Base-by-base conservation (phyloP, 2,329 filamentous ascomycete genomes). In the Nectriaceae sp. region DNA sequence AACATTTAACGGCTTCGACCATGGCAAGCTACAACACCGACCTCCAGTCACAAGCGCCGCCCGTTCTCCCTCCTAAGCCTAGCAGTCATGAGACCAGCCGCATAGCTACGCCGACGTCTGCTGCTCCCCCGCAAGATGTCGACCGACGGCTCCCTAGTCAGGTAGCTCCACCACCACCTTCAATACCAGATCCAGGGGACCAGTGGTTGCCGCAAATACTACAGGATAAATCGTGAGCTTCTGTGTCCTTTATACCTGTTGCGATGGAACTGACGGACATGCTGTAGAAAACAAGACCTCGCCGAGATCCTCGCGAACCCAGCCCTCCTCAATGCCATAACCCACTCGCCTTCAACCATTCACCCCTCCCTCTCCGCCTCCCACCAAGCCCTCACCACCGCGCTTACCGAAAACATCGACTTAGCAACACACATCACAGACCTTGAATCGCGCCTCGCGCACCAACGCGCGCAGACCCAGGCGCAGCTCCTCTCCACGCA, bases 401-500 rank as follows among this genome's bases (percentile, higher is more conserved):
- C 88, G 2, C 76, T 97, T 8, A 67, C 81, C 39, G 79, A 87
- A 49, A 97, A 96, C 68, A 73, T 89, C 52, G 76, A 82, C 33
- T 80, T 93, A 6, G 87, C 90, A 5, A 68, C 75, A 21, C 80
- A 84, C 58, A 74, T 90, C 11, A 69, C 76, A 20, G 77, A 82
- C 31, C 75, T 85, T 5, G 87, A 90, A 66, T 60, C 73, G 21
- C 75, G 73, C 16, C 71, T 87, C 5, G 64, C 71, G 4, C 79
- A 79, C 54, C 79, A 87, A 61, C 87, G 93, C 47, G 79, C 83
- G 21, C 77, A 80, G 1, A 88, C 89, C 0, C 90, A 96, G 65
- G 87, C 90, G 3, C 87, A 92, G 50, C 82, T 97, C 1, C 79
- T 97, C 1, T 81, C 89, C 11, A 83, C 94, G 19, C 89, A 93